A percentile compares a stretch with the other conserved stretches of the same genome.
phyloP scores from a whole-genome alignment of 495 filamentous ascomycete species.

The Xylaria castorea region DNA sequence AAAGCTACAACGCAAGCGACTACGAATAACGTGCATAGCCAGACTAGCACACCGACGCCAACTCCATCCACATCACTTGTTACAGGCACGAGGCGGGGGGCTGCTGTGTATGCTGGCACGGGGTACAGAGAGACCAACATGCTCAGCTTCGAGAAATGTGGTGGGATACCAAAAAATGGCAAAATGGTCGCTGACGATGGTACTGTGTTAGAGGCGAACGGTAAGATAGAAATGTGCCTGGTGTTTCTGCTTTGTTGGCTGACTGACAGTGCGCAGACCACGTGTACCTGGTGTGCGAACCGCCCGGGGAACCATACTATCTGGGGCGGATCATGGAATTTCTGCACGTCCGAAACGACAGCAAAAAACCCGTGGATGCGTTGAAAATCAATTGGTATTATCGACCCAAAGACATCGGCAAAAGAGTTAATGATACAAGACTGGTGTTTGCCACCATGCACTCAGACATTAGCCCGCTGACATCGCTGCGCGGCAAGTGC shows the following conservation, averaged over 20 bases:
- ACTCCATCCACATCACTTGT: slow-evolving; percentile 40
- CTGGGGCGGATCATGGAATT: slow-evolving; percentile 98
- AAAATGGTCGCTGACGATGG: slow-evolving; percentile 91
- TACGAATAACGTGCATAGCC: slow-evolving; percentile 39
- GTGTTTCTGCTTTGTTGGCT: slow-evolving; percentile 24
- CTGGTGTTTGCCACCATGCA: slow-evolving; percentile 97
- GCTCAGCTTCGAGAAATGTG: slow-evolving; percentile 79
- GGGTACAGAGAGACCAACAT: slow-evolving; percentile 72
- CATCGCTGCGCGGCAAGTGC: slow-evolving; percentile 91
- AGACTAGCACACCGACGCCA: slow-evolving; percentile 57
- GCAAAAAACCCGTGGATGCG: slow-evolving; percentile 76
- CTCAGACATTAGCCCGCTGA: slow-evolving; percentile 92
- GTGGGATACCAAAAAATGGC: slow-evolving; percentile 73
- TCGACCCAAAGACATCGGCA: slow-evolving; percentile 91
- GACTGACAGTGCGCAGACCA: slow-evolving; percentile 69
- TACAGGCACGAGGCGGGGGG: slow-evolving; percentile 48
- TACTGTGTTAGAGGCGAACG: slow-evolving; percentile 80
- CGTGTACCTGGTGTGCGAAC: slow-evolving; percentile 96
- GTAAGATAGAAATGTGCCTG: slow-evolving; percentile 60
- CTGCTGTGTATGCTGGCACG: slow-evolving; percentile 22
- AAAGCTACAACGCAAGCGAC: slow-evolving; percentile 63
- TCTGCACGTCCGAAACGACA: slow-evolving; percentile 77
- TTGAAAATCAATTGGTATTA: slow-evolving; percentile 98
- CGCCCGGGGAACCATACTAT: slow-evolving; percentile 97
- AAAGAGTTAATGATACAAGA: slow-evolving; percentile 86